Percentiles rank a stretch among this genome's conserved stretches.
Conservation (phyloP, 106 monocot genomes). For the Cymbidium sinense region DNA sequence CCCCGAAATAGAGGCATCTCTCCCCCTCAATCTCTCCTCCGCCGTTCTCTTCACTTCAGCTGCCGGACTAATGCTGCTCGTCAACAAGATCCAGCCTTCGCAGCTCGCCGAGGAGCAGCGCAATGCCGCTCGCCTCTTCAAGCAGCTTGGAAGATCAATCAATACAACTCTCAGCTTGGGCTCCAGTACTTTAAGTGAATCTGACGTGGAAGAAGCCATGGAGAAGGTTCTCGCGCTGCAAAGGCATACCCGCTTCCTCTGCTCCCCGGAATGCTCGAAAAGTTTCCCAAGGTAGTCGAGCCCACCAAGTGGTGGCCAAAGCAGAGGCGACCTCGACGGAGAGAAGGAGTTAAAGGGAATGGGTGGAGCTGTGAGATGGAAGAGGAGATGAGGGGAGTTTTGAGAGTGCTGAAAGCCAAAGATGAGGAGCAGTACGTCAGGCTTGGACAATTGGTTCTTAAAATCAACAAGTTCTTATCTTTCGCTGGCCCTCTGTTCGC, state of each 20-base stretch:
- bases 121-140: slow-evolving; percentile 68
- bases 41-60: slow-evolving; percentile 4
- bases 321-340: background rate
- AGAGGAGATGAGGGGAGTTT: slow-evolving; percentile 46
- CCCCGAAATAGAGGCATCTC: slow-evolving; percentile 18
- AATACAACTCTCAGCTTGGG: slow-evolving; percentile 13
- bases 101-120: slow-evolving; percentile 91
- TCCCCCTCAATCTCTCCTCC: slow-evolving; percentile 24
- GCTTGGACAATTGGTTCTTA: slow-evolving; percentile 26
- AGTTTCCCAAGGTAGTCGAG: slow-evolving; percentile 58
- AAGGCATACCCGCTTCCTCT: slow-evolving; percentile 60
- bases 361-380: slow-evolving; percentile 55
- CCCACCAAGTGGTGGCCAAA: slow-evolving; percentile 79
- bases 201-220: slow-evolving; percentile 44
- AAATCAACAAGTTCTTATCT: slow-evolving; percentile 51
- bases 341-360: slow-evolving; percentile 1
- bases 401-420: slow-evolving; percentile 36
- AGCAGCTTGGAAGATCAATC: slow-evolving; percentile 51
- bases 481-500: slow-evolving; percentile 54
- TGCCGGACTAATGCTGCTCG: slow-evolving; percentile 7
- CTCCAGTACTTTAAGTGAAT: slow-evolving; percentile 1
- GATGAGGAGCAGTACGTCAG: slow-evolving; percentile 50
- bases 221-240: slow-evolving; percentile 66
- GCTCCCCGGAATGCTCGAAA: slow-evolving; percentile 60
- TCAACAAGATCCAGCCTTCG: slow-evolving; percentile 79